Conservation (phyloP, 352 stramenopile genomes). For the Phytophthora sansomeana region DNA sequence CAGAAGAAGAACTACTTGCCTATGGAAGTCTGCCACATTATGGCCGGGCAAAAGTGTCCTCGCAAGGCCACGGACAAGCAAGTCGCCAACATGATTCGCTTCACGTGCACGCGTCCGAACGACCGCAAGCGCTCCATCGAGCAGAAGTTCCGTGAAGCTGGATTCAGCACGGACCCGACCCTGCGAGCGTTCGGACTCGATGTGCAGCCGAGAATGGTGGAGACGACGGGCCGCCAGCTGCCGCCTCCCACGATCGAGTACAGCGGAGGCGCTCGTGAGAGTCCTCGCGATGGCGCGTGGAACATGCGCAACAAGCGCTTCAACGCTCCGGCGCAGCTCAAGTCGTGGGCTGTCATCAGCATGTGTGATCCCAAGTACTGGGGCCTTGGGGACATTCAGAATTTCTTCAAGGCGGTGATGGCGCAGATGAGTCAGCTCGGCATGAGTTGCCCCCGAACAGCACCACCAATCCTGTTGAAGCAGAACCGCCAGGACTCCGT, state of each 20-base stretch:
- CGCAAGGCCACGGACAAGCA: slow-evolving; percentile 84
- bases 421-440: slow-evolving; percentile 62
- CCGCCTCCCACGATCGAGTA: slow-evolving; percentile 61
- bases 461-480: slow-evolving; percentile 56
- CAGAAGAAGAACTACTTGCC: slow-evolving; percentile 85
- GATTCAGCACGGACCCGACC: slow-evolving; percentile 61
- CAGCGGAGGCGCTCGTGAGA: slow-evolving; percentile 45
- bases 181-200: slow-evolving; percentile 60
- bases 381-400: slow-evolving; percentile 37
- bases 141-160: slow-evolving; percentile 60
- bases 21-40: slow-evolving; percentile 83
- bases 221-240: slow-evolving; percentile 55
- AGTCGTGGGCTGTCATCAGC: slow-evolving; percentile 63
- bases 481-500: slow-evolving; percentile 43
- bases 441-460: slow-evolving; percentile 46
- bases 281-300: slow-evolving; percentile 64
- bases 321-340: slow-evolving; percentile 45
- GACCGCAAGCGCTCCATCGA: slow-evolving; percentile 75
- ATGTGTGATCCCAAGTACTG: slow-evolving; percentile 54
- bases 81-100: slow-evolving; percentile 86
- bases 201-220: slow-evolving; percentile 65
- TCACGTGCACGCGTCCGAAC: slow-evolving; percentile 65
- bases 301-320: slow-evolving; percentile 76
- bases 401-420: slow-evolving; percentile 70
- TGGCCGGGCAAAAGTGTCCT: slow-evolving; percentile 74